These are phyloP conservation scores for Limnomonas spitsbergensis DNA, from an alignment of 139 green algal species.

Conservation along the genomic window DNA sequence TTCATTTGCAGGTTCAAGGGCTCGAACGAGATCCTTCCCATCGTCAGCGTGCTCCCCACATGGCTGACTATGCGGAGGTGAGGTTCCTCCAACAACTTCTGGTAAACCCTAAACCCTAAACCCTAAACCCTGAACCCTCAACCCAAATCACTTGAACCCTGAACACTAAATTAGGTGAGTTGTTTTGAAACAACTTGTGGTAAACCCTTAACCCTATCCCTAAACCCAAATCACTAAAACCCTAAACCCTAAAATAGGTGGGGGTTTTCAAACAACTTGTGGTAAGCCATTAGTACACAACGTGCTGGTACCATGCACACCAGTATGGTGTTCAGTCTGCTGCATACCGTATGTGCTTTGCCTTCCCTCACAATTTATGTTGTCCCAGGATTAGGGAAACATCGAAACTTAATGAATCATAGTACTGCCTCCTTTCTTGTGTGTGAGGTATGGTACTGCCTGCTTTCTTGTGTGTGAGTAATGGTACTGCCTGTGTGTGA, in stretches of 20 bases:
- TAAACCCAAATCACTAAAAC: too few relatives aligned
- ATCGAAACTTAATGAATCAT: too few relatives aligned
- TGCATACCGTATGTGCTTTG: not conserved
- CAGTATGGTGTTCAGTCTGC: not conserved
- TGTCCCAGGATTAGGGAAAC: not conserved
- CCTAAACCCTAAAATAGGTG: too few relatives aligned
- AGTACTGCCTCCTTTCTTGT: too few relatives aligned
- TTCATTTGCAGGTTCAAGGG: not conserved
- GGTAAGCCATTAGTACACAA: not conserved
- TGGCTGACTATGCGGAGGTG: not conserved
- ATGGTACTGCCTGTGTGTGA: too few relatives aligned
- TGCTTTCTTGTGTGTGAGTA: not conserved
- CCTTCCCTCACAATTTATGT: not conserved
- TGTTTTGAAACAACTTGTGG: too few relatives aligned
- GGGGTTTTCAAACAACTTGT: too few relatives aligned
- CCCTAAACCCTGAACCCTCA: too few relatives aligned
- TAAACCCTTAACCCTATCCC: too few relatives aligned
- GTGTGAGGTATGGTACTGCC: too few relatives aligned
- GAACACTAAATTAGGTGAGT: too few relatives aligned
- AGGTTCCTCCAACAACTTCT: not conserved
- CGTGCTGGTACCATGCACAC: not conserved
- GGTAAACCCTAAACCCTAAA: not conserved
- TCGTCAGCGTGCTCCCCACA: not conserved
- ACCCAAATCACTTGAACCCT: too few relatives aligned
- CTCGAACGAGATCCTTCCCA: not conserved